Conservation (phyloP, 768 basidiomycete genomes). For the Cyclocybe cylindracea region DNA sequence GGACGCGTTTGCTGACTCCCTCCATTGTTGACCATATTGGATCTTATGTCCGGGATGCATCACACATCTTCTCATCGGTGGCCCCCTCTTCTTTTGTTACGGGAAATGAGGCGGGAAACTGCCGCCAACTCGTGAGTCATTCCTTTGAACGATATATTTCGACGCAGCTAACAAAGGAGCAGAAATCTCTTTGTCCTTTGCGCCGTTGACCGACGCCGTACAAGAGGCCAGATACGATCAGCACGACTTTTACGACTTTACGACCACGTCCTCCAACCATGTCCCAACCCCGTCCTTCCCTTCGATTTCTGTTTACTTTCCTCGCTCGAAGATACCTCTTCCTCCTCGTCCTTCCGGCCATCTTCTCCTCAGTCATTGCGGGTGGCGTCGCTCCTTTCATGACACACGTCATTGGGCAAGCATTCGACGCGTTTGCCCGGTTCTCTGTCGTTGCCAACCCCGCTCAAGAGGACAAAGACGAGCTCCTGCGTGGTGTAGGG, state of each 20-base stretch:
- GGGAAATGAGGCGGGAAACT: too few species aligned
- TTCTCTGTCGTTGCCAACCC: constrained; percentile 35
- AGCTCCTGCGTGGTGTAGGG: constrained; percentile 57
- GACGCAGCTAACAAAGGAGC: background rate
- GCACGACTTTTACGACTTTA: constrained; percentile 1
- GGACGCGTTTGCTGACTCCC: background rate
- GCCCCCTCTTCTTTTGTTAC: too few species aligned
- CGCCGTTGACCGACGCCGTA: constrained; percentile 11
- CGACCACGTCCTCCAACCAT: background rate
- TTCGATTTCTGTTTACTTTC: constrained; percentile 68
- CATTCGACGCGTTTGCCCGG: constrained; percentile 70
- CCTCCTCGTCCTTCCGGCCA: constrained; percentile 63
- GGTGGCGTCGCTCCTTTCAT: constrained; percentile 84
- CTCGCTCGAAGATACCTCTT: constrained; percentile 57
- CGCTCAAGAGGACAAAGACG: constrained; percentile 42
- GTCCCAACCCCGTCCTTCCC: constrained; percentile 40
- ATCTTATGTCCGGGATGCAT: too few species aligned
- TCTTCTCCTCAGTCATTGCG: constrained; percentile 58
- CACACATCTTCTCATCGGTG: too few species aligned
- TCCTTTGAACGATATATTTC: too few species aligned
- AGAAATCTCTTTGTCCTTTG: background rate
- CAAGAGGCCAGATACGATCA: background rate
- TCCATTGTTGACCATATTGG: constrained; percentile 3
- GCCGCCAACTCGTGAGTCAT: too few species aligned
- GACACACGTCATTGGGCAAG: constrained; percentile 78